Conservation (phyloP, 2,329 filamentous ascomycete genomes). For the Alternaria brassicicola region DNA sequence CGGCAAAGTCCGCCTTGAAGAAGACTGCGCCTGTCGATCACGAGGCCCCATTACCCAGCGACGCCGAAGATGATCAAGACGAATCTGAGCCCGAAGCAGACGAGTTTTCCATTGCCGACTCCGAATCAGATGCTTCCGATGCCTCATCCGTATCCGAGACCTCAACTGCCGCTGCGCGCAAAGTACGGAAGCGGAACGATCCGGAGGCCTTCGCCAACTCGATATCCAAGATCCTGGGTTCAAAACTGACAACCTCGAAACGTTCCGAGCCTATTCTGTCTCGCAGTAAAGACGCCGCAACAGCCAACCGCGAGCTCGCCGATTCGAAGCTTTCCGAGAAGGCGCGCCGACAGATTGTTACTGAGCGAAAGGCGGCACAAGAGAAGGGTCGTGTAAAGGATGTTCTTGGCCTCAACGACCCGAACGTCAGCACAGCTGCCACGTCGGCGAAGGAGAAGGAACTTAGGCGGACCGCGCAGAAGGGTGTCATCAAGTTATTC, state of each 20-base stretch:
- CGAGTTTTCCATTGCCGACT: constrained; percentile 42
- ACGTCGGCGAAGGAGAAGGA: constrained; percentile 75
- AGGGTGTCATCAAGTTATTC: constrained; percentile 94
- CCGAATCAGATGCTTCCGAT: constrained; percentile 46
- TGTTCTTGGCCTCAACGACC: constrained; percentile 71
- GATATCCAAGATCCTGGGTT: constrained; percentile 88
- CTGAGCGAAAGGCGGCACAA: constrained; percentile 77
- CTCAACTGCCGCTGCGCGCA: constrained; percentile 41
- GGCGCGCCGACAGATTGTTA: constrained; percentile 77
- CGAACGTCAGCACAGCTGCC: constrained; percentile 55
- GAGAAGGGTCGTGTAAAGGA: constrained; percentile 91
- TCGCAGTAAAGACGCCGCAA: constrained; percentile 75
- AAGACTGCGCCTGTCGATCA: constrained; percentile 37
- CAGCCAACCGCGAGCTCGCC: constrained; percentile 72
- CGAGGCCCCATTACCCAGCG: constrained; percentile 35
- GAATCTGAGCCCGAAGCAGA: constrained; percentile 46
- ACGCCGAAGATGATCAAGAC: constrained; percentile 24
- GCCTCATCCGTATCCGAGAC: constrained; percentile 42
- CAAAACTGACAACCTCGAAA: constrained; percentile 82
- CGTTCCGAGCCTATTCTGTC: constrained; percentile 90
- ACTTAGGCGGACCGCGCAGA: constrained; percentile 84
- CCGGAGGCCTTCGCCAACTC: constrained; percentile 89
- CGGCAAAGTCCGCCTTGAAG: constrained; percentile 29
- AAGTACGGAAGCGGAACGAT: constrained; percentile 86
- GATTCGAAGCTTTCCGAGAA: constrained; percentile 82